Evolutionary conservation across 768 basidiomycete species (phyloP), one percentile per base, ranked within the genome.

Genomic region (Lactarius sanguifluus): DNA sequence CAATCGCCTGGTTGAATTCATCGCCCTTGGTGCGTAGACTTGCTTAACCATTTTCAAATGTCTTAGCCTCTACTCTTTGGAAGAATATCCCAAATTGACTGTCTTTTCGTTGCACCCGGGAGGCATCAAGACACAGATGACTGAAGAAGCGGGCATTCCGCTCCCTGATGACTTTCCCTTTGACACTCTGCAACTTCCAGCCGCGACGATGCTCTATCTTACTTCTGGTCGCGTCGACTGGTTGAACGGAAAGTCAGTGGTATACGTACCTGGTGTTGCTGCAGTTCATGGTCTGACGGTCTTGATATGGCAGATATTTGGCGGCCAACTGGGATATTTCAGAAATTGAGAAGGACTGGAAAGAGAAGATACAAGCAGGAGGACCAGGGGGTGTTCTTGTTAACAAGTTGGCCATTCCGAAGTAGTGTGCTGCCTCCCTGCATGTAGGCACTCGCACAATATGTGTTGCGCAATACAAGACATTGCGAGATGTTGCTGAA

Each of bases 131-230:
- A 55, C 54, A 18, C 54, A 55, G 54, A 55, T 55, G 28, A n/a
- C 25, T 15, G 13, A n/a, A 15, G 54, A 30, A 28, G 12, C 23
- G 25, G 54, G 54, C 64, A 59, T 57, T 63, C 64, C 32, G 68
- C 65, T 23, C 55, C 62, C 43, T 66, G 45, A 47, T 47, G 20
- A 20, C 45, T 47, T 47, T 13, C 45, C 65, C 15, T 56, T 63
- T 28, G 71, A 72, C 47, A 71, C 70, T 16, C 28, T 71, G 2
- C 68, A 71, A 59, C 68, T 72, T 5, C 71, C 71, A 16, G 71
- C 71, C 10, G 70, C 71, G 0, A 69, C 71, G 5, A 64, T 59
- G 28, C 30, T 72, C 41, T 66, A 60, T n/a, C 20, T 72, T 34
- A 72, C 71, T 1, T 70, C 69, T 63, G 71, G 71, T n/a, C 68